Conservation (phyloP, 148 eudicot species). For the Vaccinium vitisidaea region DNA sequence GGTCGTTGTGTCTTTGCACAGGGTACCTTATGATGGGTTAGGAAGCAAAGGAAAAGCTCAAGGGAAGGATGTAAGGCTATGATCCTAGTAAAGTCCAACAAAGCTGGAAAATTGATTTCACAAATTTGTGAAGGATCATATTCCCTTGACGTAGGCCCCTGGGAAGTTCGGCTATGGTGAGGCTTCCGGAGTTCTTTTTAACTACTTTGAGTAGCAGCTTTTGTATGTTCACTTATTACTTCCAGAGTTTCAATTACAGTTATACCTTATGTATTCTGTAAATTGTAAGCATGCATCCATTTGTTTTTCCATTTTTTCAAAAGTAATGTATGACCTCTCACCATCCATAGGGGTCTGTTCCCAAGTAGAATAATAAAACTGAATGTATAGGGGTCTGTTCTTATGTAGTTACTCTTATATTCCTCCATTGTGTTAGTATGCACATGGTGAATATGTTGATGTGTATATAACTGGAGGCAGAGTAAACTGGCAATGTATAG, state of each 20-base stretch:
- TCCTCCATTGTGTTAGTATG: background rate
- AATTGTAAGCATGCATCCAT: background rate
- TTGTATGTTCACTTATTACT: background rate
- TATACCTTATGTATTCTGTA: background rate
- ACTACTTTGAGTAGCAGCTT: background rate
- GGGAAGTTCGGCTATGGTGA: background rate
- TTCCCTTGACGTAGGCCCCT: background rate
- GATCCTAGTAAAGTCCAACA: constrained; percentile 12
- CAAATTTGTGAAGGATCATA: constrained; percentile 17
- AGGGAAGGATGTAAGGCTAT: constrained; percentile 19
- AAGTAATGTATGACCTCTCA: background rate
- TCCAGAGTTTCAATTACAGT: background rate
- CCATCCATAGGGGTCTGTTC: background rate
- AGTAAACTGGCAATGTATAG: no score
- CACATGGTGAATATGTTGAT: background rate
- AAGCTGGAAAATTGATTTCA: constrained; percentile 10
- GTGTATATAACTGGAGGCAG: background rate
- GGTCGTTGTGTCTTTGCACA: background rate
- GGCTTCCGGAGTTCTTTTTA: background rate
- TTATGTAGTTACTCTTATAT: no score
- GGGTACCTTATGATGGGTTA: background rate
- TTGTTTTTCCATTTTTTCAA: background rate
- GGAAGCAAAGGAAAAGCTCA: background rate
- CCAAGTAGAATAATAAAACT: background rate
- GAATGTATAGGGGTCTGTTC: background rate